Conservation (phyloP, 768 basidiomycete species). For the Boletus rufocinnamomeus region DNA sequence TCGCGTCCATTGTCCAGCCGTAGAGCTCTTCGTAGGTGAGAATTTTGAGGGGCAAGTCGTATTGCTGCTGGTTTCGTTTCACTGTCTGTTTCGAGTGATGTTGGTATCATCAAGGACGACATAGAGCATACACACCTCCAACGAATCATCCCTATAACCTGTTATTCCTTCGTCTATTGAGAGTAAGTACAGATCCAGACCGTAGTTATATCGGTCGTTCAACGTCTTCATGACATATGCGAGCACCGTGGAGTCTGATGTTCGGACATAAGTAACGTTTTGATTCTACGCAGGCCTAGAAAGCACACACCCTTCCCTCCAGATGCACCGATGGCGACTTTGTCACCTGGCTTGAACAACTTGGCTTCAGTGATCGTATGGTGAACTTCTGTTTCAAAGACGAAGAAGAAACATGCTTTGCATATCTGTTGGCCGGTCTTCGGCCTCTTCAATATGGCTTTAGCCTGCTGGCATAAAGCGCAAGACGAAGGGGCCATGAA, state of each 20-base stretch:
- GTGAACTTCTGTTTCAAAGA: conserved; percentile 98
- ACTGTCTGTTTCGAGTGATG: conserved; percentile 69
- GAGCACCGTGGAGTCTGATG: conserved; percentile 91
- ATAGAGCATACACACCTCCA: conserved; percentile 62
- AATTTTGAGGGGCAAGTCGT: conserved; percentile 93
- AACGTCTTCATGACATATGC: conserved; percentile 96
- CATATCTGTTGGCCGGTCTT: conserved; percentile 99
- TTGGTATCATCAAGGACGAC: conserved; percentile 7
- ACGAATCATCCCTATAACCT: conserved; percentile 95
- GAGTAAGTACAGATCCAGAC: conserved; percentile 85
- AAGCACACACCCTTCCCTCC: conserved; percentile 85
- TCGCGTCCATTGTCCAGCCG: conserved; percentile 99
- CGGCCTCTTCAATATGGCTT: conserved; percentile 89
- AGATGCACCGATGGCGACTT: conserved; percentile 96
- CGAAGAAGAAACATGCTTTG: conserved; percentile 92
- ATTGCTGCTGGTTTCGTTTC: conserved; percentile 95
- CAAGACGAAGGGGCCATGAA: conserved; percentile 82
- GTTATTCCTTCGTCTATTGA: conserved; percentile 99
- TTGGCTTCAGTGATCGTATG: conserved; percentile 84
- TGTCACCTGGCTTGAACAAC: conserved; percentile 87
- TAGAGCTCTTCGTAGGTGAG: conserved; percentile 95
- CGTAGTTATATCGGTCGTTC: conserved; percentile 93
- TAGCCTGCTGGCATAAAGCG: conserved; percentile 69
- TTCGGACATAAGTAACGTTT: conserved; percentile 1
- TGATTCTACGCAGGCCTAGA: background rate